Conservation (phyloP, 331 rosid genomes). For the Rosa hybrid region DNA sequence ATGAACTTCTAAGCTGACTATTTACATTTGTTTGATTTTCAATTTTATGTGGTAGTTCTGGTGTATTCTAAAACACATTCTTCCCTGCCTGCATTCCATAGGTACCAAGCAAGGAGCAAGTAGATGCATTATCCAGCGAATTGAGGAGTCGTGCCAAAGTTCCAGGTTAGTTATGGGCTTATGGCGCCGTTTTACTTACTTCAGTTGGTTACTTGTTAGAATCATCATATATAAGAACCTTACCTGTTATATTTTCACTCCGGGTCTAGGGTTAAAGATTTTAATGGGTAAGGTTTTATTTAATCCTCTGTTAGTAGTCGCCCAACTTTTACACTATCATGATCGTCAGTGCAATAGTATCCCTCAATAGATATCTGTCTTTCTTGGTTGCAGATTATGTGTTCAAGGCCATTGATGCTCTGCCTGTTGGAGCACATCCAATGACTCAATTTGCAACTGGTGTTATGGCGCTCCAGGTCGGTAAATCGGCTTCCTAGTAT, state of each 20-base stretch:
- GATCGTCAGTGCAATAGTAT: slow-evolving; percentile 1
- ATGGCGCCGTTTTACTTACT: neutral
- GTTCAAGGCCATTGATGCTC: slow-evolving; percentile 87
- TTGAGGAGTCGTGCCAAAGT: slow-evolving; percentile 72
- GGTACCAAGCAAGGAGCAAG: slow-evolving; percentile 95
- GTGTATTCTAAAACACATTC: slow-evolving; percentile 4
- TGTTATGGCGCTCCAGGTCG: slow-evolving; percentile 98
- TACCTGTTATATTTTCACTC: slow-evolving; percentile 9
- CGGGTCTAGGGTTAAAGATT: slow-evolving; percentile 1
- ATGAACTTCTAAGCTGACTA: neutral
- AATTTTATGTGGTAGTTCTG: neutral
- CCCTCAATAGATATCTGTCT: slow-evolving; percentile 18
- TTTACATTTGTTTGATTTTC: neutral
- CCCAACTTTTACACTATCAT: neutral
- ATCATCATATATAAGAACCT: slow-evolving; percentile 1
- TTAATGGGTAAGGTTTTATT: neutral
- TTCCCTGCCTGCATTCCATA: slow-evolving; percentile 31
- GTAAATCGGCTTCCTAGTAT: slow-evolving; percentile 25
- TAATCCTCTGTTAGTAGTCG: neutral
- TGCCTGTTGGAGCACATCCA: slow-evolving; percentile 84
- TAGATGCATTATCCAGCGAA: slow-evolving; percentile 74
- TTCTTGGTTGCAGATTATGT: slow-evolving; percentile 71
- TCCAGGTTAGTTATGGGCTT: slow-evolving; percentile 59
- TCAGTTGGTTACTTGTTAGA: neutral
- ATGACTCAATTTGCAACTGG: slow-evolving; percentile 96